phyloP scores from a whole-genome alignment of 2,329 filamentous ascomycete species.

The Colletotrichum aenigma region DNA sequence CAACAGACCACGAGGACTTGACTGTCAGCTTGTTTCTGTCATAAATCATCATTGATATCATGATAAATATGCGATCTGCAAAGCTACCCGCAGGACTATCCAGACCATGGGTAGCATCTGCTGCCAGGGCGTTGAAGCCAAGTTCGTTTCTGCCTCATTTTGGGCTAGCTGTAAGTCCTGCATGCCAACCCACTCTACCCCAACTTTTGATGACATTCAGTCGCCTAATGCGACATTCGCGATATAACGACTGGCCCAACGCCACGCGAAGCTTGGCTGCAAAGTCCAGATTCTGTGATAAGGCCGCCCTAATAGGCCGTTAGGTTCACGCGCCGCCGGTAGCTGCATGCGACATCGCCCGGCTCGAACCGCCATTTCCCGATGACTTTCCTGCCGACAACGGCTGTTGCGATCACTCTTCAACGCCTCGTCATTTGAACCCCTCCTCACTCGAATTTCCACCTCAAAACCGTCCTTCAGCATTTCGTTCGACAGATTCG shows the following conservation, averaged over 20 bases:
- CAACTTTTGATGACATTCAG: not conserved
- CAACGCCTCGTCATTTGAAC: not conserved
- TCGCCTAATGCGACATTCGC: not conserved
- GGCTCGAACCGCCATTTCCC: not conserved
- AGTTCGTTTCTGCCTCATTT: not conserved
- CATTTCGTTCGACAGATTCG: not conserved
- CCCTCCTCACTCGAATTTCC: not conserved
- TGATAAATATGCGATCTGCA: not conserved
- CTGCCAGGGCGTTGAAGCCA: not conserved
- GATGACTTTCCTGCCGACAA: not conserved
- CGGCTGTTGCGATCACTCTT: not conserved
- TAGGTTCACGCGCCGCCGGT: not conserved
- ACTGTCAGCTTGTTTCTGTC: not conserved
- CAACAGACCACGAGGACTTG: not conserved
- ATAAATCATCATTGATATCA: not conserved
- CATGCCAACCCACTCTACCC: not conserved
- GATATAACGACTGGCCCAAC: not conserved
- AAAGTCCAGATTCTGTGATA: not conserved
- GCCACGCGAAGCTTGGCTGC: not conserved
- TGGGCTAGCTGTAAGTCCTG: not conserved
- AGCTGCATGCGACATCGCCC: conserved; percentile 11
- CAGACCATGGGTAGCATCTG: not conserved
- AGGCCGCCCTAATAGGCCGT: not conserved
- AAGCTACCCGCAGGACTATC: not conserved
- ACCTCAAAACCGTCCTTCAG: not conserved